Conservation (phyloP, 2,329 filamentous ascomycete species). For the Neoarthrinium moseri region DNA sequence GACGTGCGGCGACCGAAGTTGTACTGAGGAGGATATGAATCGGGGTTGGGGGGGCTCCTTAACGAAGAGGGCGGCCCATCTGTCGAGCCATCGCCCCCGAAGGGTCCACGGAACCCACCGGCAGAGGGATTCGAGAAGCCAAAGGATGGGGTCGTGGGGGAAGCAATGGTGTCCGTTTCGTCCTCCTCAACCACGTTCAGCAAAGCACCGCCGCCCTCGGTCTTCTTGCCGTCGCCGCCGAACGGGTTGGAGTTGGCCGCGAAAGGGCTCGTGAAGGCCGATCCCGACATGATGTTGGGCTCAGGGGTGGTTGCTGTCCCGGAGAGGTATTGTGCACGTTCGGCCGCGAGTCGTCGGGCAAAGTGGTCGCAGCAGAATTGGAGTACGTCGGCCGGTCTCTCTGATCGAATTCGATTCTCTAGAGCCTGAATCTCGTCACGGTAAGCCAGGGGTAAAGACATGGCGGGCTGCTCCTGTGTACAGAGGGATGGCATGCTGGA, state of each 20-base stretch:
- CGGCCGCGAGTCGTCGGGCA: constrained; percentile 61
- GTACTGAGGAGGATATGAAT: constrained; percentile 86
- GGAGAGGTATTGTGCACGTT: constrained; percentile 58
- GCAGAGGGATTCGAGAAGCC: constrained; percentile 37
- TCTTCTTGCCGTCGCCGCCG: constrained; percentile 48
- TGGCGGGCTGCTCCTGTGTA: no score
- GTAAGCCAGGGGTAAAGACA: constrained; percentile 54
- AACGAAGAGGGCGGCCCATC: constrained; percentile 45
- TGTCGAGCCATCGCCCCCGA: constrained; percentile 47
- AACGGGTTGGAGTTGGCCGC: constrained; percentile 72
- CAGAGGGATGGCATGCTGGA: no score
- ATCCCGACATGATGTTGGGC: constrained; percentile 62
- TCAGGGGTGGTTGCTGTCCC: constrained; percentile 1
- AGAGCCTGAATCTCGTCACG: constrained; percentile 62
- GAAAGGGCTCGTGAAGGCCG: constrained; percentile 72
- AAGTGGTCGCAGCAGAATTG: constrained; percentile 73
- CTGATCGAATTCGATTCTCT: constrained; percentile 57
- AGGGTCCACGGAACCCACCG: constrained; percentile 48
- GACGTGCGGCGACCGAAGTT: constrained; percentile 92
- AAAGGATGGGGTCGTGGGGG: constrained; percentile 67
- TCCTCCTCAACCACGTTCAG: constrained; percentile 74
- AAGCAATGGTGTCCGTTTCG: constrained; percentile 72
- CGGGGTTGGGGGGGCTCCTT: constrained; percentile 52
- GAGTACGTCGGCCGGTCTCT: constrained; percentile 61
- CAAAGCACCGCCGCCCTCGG: constrained; percentile 42